Base-by-base conservation (phyloP, 2,329 filamentous ascomycete genomes). In the Xylariaceae sp. region DNA sequence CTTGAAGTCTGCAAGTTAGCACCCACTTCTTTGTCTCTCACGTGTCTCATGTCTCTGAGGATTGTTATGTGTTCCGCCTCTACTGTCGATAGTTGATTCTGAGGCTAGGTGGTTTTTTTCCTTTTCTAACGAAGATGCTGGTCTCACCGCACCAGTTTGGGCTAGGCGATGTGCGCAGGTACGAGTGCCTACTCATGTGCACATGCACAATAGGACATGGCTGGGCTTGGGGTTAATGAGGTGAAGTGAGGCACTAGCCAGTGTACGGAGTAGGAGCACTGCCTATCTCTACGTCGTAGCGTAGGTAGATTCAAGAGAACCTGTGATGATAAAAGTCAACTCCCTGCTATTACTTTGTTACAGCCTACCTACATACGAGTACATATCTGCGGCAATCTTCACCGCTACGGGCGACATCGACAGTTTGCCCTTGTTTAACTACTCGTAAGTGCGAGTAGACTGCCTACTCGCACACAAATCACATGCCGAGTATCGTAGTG, bases 1-100 rank as follows among this genome's bases (percentile, higher is more conserved):
- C 62, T 64, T 62, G 55, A 57, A 62, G 64, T 62, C 56, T 65
- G 44, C 54, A 62, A 70, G 68, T 70, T 70, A 70, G 23, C 23
- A 30, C 23, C 68, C 66, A 70, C 65, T 61, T 67, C 54, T 60
- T 66, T 62, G 57, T 62, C 53, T 57, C 58, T 59, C 59, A 30
- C 23, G 23, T 67, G 51, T 61, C 65, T 63, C 56, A 55, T 62
- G 53, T 56, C 57, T 59, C 50, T 55, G 45, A 52, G 50, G 53
- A 15, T 59, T 45, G 54, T 48, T 62, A 34, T 35, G 53, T 48
- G 23, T 55, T 59, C 35, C 42, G 35, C 52, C 44, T 53, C 13
- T 34, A 47, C 34, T 53, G 57, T 47, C 11, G 49, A 50, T 57
- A 35, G 9, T 53, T 56, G 55, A 48, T 34, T 39, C 13, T 51